Base-by-base conservation (phyloP, 1,284 basidiomycete species). In the Heliocybe sulcata region DNA sequence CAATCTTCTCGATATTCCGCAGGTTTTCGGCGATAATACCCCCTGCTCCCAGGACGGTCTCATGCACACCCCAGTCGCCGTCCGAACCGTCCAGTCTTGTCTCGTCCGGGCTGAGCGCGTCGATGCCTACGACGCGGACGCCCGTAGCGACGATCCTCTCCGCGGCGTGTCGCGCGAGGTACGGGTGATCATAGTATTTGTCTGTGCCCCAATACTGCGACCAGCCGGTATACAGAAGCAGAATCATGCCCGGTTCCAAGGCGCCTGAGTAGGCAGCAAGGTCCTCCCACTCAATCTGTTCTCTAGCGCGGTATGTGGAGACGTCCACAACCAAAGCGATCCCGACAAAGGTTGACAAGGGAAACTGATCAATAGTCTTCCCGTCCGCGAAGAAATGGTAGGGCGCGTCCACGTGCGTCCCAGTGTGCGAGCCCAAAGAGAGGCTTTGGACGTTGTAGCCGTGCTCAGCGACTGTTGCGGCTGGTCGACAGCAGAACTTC, bases 351-450 rank as follows among this genome's bases (percentile, higher is more conserved):
- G 69, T 65, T 1, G 67, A 63, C 0, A 84, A 68, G 0, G 79
- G 74, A 35, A 88, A 70, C 51, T 83, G 70, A 58, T 83, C 81
- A 47, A 88, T 71, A 11, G 77, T 78, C 29, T 67, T 67, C 3
- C 82, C 83, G 26, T 73, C 65, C 2, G 70, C 66, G 63, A 84
- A 66, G 67, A 87, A 87, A 61, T 90, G 87, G 42, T 77, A 85
- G 0, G 87, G 87, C 0, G 85, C 84, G 60, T 90, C 87, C 64
- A 89, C 72, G 66, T 90, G 87, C 0, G 87, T 89, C 23, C 87
- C 87, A 0, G 71, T 73, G 60, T 87, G 84, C 1, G 83, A 78
- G 14, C 81, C 78, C 33, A 83, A 61, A 19, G 75, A 68, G 29
- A 87, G 64, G 2, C 66, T 61, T 54, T 76, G 75, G 1, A 85